These are phyloP conservation scores for Acrocalymma vagum DNA, from an alignment of 2,329 filamentous ascomycete genomes.

Conservation along the genomic window DNA sequence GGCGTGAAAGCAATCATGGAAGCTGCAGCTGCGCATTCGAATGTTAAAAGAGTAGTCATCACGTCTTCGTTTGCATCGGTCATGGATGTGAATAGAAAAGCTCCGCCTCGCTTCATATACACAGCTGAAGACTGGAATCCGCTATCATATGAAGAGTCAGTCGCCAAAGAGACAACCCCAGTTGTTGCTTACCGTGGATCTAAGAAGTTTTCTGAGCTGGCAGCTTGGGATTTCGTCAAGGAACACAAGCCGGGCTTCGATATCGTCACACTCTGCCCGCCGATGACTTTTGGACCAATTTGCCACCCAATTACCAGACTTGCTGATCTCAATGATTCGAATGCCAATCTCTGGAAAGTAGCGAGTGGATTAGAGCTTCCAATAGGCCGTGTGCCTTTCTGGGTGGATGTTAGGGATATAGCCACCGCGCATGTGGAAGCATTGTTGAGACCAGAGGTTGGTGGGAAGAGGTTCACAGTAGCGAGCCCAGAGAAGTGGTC, in stretches of 20 bases:
- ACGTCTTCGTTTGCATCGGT: constrained; percentile 24
- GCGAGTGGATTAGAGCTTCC: constrained; percentile 49
- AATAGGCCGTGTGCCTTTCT: constrained; percentile 51
- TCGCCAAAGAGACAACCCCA: constrained; percentile 14
- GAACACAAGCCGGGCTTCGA: constrained; percentile 26
- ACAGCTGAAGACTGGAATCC: constrained; percentile 38
- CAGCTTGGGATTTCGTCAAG: constrained; percentile 33
- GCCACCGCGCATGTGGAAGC: constrained; percentile 56
- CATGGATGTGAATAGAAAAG: constrained; percentile 14
- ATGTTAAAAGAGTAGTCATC: constrained; percentile 27
- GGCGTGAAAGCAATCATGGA: constrained; percentile 54
- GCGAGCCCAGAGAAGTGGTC: constrained; percentile 56
- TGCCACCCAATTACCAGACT: constrained; percentile 19
- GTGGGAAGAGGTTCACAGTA: constrained; percentile 52
- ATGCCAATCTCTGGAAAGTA: constrained; percentile 29
- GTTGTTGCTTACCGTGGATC: constrained; percentile 29
- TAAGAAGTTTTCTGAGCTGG: constrained; percentile 35
- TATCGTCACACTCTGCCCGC: constrained; percentile 32
- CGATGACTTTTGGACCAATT: constrained; percentile 36
- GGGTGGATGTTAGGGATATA: constrained; percentile 59
- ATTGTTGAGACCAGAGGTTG: constrained; percentile 45
- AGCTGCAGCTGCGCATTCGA: constrained; percentile 19
- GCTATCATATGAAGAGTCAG: constrained; percentile 27
- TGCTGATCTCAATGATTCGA: constrained; percentile 29
- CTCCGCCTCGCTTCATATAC: constrained; percentile 21